Evolutionary conservation across 805 yeast genomes (phyloP).

Genomic region (Zygotorulaspora sp.): DNA sequence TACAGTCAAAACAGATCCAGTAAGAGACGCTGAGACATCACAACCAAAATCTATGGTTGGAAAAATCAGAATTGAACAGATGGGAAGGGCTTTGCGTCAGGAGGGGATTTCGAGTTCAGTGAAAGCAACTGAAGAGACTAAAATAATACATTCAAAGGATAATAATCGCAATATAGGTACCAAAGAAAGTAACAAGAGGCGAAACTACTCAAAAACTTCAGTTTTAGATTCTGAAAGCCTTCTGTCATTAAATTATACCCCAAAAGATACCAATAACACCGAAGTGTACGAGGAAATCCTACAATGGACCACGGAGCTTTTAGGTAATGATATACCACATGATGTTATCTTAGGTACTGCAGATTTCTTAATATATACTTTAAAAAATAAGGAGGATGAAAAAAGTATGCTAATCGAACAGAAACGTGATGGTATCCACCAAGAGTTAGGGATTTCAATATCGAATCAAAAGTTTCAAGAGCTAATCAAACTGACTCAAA

Average conservation of each 20-base stretch:
- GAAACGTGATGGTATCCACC: slow-evolving; percentile 45
- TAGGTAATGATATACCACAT: slow-evolving; percentile 72
- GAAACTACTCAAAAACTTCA: slow-evolving; percentile 17
- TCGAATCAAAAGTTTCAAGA: slow-evolving; percentile 41
- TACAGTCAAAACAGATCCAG: slow-evolving; percentile 39
- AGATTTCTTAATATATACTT: slow-evolving; percentile 21
- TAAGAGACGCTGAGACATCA: slow-evolving; percentile 46
- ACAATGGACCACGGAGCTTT: slow-evolving; percentile 49
- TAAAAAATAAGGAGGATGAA: slow-evolving; percentile 22
- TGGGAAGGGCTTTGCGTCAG: slow-evolving; percentile 48
- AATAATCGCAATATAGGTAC: slow-evolving; percentile 6
- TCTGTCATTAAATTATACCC: slow-evolving; percentile 57
- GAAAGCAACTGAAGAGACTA: slow-evolving; percentile 16
- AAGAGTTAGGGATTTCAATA: slow-evolving; percentile 38
- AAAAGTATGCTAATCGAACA: slow-evolving; percentile 31
- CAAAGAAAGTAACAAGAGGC: background rate
- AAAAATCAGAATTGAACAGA: slow-evolving; percentile 57
- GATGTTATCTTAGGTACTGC: slow-evolving; percentile 48
- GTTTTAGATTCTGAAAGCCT: slow-evolving; percentile 37
- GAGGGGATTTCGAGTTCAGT: slow-evolving; percentile 17
- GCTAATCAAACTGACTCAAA: slow-evolving; percentile 41
- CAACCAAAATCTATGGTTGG: slow-evolving; percentile 74
- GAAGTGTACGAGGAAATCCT: slow-evolving; percentile 53
- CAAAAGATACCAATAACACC: slow-evolving; percentile 51
- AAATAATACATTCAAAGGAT: background rate